Evolutionary conservation across 2,329 filamentous ascomycete species (phyloP).

Genomic region (Fusarium avenaceum): DNA sequence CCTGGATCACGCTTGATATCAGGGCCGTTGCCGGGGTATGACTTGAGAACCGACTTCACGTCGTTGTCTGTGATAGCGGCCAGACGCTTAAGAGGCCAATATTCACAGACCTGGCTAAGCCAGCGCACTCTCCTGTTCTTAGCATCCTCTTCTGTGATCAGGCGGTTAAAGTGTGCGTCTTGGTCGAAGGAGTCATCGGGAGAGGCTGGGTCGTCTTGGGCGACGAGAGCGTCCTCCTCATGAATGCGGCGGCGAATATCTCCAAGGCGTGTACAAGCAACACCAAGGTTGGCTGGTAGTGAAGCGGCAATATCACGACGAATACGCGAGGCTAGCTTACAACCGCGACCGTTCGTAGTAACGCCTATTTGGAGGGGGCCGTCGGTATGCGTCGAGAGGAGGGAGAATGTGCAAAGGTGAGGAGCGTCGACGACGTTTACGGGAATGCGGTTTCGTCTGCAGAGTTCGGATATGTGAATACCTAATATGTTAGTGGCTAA

Average conservation of each 20-base stretch:
- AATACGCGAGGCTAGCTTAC: slow-evolving; percentile 91
- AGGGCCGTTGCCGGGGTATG: slow-evolving; percentile 66
- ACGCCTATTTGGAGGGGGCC: slow-evolving; percentile 95
- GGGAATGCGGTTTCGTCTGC: slow-evolving; percentile 84
- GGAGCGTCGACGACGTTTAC: slow-evolving; percentile 93
- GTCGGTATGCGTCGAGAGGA: slow-evolving; percentile 89
- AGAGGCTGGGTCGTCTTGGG: slow-evolving; percentile 67
- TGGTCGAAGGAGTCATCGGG: slow-evolving; percentile 78
- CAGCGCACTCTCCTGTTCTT: slow-evolving; percentile 90
- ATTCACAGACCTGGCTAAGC: slow-evolving; percentile 97
- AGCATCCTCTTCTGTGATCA: slow-evolving; percentile 80
- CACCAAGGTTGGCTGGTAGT: slow-evolving; percentile 80
- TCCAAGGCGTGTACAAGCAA: slow-evolving; percentile 82
- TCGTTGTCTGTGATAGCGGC: slow-evolving; percentile 85
- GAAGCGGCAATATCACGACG: slow-evolving; percentile 87
- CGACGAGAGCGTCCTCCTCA: slow-evolving; percentile 72
- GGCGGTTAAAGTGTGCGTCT: slow-evolving; percentile 83
- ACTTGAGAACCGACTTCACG: slow-evolving; percentile 79
- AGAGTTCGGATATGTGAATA: slow-evolving; percentile 78
- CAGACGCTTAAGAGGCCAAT: slow-evolving; percentile 91
- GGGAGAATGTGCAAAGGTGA: slow-evolving; percentile 86
- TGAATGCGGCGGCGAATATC: slow-evolving; percentile 77
- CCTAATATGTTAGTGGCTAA: slow-evolving; percentile 56
- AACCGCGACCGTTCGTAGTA: slow-evolving; percentile 94
- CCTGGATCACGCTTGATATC: slow-evolving; percentile 42